Conservation (phyloP, 805 yeast species). For the Lachancea lanzarotensis region DNA sequence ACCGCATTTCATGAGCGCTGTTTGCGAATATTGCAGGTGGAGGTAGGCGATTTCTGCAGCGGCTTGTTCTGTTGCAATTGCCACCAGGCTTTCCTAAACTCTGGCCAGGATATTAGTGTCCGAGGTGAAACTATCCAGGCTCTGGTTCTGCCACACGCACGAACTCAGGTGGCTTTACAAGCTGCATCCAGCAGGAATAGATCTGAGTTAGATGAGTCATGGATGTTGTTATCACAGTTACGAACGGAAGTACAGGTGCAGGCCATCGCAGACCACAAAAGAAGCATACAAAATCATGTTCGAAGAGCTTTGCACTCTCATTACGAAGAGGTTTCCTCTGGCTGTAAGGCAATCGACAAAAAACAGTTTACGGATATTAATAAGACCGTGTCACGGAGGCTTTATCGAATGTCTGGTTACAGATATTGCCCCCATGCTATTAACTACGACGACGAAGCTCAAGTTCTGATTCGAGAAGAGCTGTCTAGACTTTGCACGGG, state of each 20-base stretch:
- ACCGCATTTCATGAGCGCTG: conserved; percentile 22
- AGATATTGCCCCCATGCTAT: conserved; percentile 11
- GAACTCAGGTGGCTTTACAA: neutral
- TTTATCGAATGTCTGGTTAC: conserved; percentile 39
- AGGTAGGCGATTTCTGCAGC: conserved; percentile 18
- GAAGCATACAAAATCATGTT: conserved; percentile 50
- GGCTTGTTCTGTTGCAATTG: conserved; percentile 17
- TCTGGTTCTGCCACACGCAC: neutral
- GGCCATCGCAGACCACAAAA: conserved; percentile 40
- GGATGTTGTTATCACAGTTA: conserved; percentile 5
- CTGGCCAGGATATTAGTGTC: neutral
- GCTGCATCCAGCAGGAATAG: neutral
- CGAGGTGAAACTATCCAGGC: neutral
- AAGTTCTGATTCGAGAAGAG: conserved; percentile 9
- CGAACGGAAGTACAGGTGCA: neutral
- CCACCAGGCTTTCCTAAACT: neutral
- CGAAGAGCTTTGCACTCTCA: conserved; percentile 45
- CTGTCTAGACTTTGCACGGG: conserved; percentile 2
- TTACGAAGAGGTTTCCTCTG: conserved; percentile 29
- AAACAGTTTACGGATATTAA: conserved; percentile 54
- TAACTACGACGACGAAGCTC: conserved; percentile 17
- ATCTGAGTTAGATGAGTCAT: conserved; percentile 7
- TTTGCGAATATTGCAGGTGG: conserved; percentile 16
- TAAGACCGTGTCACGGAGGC: conserved; percentile 51
- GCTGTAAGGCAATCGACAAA: conserved; percentile 26